Evolutionary conservation across 2,329 filamentous ascomycete species (phyloP).

Genomic region (Fusarium sp.): DNA sequence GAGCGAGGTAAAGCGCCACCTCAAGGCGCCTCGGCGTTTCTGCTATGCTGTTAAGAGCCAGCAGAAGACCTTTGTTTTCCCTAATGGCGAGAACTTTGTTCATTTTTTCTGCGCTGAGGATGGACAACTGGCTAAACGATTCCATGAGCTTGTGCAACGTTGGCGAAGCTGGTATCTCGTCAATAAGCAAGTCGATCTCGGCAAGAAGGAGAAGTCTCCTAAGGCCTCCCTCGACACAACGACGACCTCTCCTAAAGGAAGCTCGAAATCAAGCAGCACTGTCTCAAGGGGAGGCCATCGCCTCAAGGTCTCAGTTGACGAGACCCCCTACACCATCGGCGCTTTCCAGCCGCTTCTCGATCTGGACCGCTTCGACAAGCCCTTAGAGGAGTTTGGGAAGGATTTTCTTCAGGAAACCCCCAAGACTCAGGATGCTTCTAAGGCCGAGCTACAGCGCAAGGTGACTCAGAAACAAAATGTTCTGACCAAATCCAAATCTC

Average conservation of each 20-base stretch:
- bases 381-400: conserved; percentile 66
- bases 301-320: conserved; percentile 58
- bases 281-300: conserved; percentile 49
- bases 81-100: conserved; percentile 87
- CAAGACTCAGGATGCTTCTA: conserved; percentile 30
- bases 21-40: conserved; percentile 87
- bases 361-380: conserved; percentile 70
- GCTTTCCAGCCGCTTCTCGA: conserved; percentile 79
- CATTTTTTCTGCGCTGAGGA: conserved; percentile 94
- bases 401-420: conserved; percentile 51
- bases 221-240: conserved; percentile 24
- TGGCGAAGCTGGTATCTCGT: conserved; percentile 96
- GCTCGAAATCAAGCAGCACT: conserved; percentile 58
- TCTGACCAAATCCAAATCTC: conserved; percentile 49
- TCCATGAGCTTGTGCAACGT: conserved; percentile 79
- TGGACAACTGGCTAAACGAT: conserved; percentile 74
- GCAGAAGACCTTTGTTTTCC: conserved; percentile 88
- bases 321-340: conserved; percentile 75
- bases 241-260: conserved; percentile 27
- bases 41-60: conserved; percentile 95
- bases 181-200: conserved; percentile 73
- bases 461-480: conserved; percentile 30
- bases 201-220: conserved; percentile 51
- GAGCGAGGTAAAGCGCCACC: conserved; percentile 76
- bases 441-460: conserved; percentile 32